Evolutionary conservation across 225 moss, liverwort and hornwort genomes (phyloP), one percentile per base, ranked within the genome.

Genomic region (Bryoerythrophyllum caledonicum): DNA sequence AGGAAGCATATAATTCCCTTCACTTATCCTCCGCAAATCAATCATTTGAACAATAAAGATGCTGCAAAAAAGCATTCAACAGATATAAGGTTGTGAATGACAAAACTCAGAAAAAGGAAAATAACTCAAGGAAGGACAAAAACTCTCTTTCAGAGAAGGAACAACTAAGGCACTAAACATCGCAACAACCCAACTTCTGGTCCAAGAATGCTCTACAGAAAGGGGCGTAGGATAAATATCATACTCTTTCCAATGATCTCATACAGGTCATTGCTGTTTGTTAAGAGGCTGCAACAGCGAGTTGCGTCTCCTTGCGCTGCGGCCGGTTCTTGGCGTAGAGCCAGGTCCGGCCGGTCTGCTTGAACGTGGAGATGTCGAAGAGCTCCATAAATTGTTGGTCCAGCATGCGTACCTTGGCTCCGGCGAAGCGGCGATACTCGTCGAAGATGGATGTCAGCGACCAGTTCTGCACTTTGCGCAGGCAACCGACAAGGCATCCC

Each of bases 341-440:
- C 94, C 91, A 94, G 35, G 88, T 80, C 68, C 92, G 88, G 38
- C 88, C 90, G 76, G 83, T 84, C 74, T 89, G 87, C 90, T 90
- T 97, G 89, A 97, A 97, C 23, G 86, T 57, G 52, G 96, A 92
- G 73, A 94, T 86, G 65, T 97, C 94, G 64, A 97, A 97, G 70
- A 94, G 91, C 70, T 94, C 94, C 94, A 97, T 97, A 68, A 97
- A 97, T 74, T 94, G 94, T 54, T 94, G 96, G 83, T 97, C 96
- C 51, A 97, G 84, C 94, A 97, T 97, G 60, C 96, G 91, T 23
- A 94, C 96, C 79, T 97, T 97, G 3, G 94, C 91, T 55, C 96
- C 94, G 68, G 96, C 96, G 84, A 97, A 97, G 76, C 96, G 90
- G 65, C 96, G 91, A 52, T 97, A 97, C 89, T 97, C 94, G 67